phyloP scores from a whole-genome alignment of 768 basidiomycete species.

The Lepiota venenata region DNA sequence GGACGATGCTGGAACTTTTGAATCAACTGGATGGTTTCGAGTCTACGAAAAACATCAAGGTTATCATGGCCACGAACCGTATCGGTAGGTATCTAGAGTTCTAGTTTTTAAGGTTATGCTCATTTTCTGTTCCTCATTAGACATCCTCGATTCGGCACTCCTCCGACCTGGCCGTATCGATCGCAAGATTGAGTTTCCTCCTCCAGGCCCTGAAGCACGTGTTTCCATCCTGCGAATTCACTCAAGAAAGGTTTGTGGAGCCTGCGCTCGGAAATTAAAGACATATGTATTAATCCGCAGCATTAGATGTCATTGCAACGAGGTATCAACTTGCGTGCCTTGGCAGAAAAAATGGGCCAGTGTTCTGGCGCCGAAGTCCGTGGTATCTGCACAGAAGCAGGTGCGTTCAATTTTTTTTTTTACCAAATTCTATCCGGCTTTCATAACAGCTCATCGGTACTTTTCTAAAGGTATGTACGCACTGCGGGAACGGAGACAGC shows the following conservation, averaged over 20 bases:
- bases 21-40: conserved; percentile 92
- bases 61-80: conserved; percentile 94
- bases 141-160: conserved; percentile 92
- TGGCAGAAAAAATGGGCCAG: conserved; percentile 99
- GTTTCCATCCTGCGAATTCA: conserved; percentile 97
- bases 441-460: not conserved
- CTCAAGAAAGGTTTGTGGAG: conserved; percentile 74
- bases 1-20: conserved; percentile 87
- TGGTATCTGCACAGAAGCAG: conserved; percentile 97
- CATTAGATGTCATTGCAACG: conserved; percentile 93
- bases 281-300: not conserved
- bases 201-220: conserved; percentile 94
- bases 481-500: conserved; percentile 89
- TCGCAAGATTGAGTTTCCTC: conserved; percentile 96
- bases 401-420: conserved; percentile 36
- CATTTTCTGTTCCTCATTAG: conserved; percentile 30
- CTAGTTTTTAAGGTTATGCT: not conserved
- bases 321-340: conserved; percentile 92
- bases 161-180: conserved; percentile 95
- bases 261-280: not conserved
- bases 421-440: not conserved
- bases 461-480: conserved; percentile 83
- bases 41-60: conserved; percentile 98
- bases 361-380: conserved; percentile 97
- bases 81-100: conserved; percentile 51